Conservation (phyloP, 805 yeast genomes). For the Starmerella stellata region DNA sequence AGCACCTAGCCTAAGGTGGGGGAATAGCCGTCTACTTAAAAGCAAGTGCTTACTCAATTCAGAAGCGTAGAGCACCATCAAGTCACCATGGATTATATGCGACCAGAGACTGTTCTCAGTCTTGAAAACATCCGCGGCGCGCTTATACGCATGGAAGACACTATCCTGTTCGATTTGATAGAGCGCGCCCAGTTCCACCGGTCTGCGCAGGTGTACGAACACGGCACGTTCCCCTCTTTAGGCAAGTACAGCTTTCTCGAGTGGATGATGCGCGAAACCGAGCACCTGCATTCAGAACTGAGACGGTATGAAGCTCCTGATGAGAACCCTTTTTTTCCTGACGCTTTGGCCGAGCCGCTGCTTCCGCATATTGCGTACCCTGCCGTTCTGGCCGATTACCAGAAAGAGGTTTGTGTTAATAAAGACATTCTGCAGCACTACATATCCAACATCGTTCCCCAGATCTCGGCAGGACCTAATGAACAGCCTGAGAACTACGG, state of each 20-base stretch:
- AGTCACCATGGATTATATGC: constrained; percentile 68
- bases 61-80: no score
- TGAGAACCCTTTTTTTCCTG: constrained; percentile 76
- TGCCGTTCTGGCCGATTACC: constrained; percentile 51
- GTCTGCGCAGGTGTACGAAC: constrained; percentile 56
- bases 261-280: constrained; percentile 64
- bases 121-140: constrained; percentile 68
- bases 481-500: constrained; percentile 80
- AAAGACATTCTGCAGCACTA: constrained; percentile 48
- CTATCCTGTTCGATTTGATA: constrained; percentile 78
- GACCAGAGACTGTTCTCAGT: constrained; percentile 66
- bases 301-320: constrained; percentile 90
- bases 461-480: constrained; percentile 43
- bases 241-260: constrained; percentile 63
- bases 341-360: constrained; percentile 42
- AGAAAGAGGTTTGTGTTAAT: constrained; percentile 62
- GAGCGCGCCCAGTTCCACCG: constrained; percentile 79
- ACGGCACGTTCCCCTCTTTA: constrained; percentile 43
- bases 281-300: constrained; percentile 56
- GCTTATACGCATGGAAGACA: constrained; percentile 85
- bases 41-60: no score
- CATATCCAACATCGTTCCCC: constrained; percentile 56
- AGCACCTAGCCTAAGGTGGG: no score
- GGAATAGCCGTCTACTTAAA: no score
- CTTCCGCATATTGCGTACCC: constrained; percentile 72